Conservation (phyloP, 2,329 filamentous ascomycete genomes). For the Capronia epimyces region DNA sequence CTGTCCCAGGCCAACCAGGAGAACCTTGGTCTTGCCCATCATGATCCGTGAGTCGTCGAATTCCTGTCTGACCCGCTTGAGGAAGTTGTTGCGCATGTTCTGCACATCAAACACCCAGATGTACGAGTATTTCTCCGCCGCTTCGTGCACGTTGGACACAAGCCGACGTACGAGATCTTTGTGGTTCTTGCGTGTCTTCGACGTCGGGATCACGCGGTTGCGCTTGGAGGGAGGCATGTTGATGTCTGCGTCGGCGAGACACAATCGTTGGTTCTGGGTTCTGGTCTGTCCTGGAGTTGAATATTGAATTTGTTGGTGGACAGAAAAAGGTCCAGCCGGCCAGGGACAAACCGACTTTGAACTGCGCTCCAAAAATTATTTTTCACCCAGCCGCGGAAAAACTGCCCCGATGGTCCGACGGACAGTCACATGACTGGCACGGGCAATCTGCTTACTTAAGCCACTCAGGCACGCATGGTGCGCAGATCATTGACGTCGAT, state of each 20-base stretch:
- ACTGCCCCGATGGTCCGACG: no score
- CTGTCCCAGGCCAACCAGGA: constrained; percentile 86
- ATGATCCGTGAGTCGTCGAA: constrained; percentile 59
- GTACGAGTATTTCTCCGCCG: constrained; percentile 77
- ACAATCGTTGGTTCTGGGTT: no score
- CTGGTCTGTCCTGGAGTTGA: no score
- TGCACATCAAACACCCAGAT: constrained; percentile 91
- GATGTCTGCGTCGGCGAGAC: background rate
- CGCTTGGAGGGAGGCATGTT: constrained; percentile 95
- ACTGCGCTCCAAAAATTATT: no score
- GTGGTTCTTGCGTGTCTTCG: constrained; percentile 81
- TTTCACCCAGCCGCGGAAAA: no score
- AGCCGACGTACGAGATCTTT: constrained; percentile 83
- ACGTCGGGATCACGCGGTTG: constrained; percentile 79
- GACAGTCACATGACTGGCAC: no score
- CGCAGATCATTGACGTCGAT: no score
- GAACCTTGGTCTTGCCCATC: constrained; percentile 99
- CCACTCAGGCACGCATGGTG: no score
- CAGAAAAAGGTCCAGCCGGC: no score
- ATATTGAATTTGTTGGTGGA: no score
- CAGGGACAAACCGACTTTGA: no score
- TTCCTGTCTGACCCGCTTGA: constrained; percentile 37
- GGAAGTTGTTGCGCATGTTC: constrained; percentile 91
- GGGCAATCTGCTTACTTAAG: no score
- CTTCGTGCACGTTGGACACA: constrained; percentile 81